phyloP scores from a whole-genome alignment of 805 yeast species.

The Myxozyma sirexii region DNA sequence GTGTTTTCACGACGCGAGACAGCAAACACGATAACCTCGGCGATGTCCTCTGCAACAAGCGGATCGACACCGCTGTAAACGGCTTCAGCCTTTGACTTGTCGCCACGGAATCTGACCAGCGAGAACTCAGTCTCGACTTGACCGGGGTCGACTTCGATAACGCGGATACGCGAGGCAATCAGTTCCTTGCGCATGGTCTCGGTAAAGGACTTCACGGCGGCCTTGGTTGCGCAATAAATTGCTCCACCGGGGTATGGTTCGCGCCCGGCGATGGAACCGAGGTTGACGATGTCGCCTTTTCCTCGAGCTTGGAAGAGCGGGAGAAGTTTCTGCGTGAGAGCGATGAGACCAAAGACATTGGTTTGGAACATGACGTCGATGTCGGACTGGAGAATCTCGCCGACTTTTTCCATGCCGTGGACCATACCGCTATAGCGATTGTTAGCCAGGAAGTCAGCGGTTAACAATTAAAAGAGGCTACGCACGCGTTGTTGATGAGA shows the following conservation, averaged over 20 bases:
- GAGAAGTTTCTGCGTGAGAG: slow-evolving; percentile 77
- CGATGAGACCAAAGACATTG: slow-evolving; percentile 83
- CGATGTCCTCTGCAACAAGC: slow-evolving; percentile 71
- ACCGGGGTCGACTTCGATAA: slow-evolving; percentile 77
- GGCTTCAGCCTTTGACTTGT: slow-evolving; percentile 58
- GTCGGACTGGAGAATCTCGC: slow-evolving; percentile 64
- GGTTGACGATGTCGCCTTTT: slow-evolving; percentile 61
- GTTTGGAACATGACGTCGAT: slow-evolving; percentile 78
- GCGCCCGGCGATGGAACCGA: slow-evolving; percentile 73
- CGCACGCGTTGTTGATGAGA: slow-evolving; percentile 62
- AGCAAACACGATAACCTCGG: slow-evolving; percentile 70
- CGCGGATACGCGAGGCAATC: slow-evolving; percentile 66
- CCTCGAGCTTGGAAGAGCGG: slow-evolving; percentile 71
- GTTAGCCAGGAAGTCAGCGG: not conserved
- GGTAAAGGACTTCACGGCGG: slow-evolving; percentile 61
- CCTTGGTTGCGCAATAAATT: slow-evolving; percentile 71
- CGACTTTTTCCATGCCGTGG: slow-evolving; percentile 74
- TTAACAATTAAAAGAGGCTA: not conserved
- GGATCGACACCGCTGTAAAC: slow-evolving; percentile 72
- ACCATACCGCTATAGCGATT: slow-evolving; percentile 54
- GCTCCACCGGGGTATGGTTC: slow-evolving; percentile 70
- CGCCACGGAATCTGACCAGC: slow-evolving; percentile 53
- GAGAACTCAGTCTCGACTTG: slow-evolving; percentile 80
- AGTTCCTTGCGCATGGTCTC: slow-evolving; percentile 70
- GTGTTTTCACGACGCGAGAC: slow-evolving; percentile 69